Conservation (phyloP, 306 rosid species). For the Citrullus colocynthis region DNA sequence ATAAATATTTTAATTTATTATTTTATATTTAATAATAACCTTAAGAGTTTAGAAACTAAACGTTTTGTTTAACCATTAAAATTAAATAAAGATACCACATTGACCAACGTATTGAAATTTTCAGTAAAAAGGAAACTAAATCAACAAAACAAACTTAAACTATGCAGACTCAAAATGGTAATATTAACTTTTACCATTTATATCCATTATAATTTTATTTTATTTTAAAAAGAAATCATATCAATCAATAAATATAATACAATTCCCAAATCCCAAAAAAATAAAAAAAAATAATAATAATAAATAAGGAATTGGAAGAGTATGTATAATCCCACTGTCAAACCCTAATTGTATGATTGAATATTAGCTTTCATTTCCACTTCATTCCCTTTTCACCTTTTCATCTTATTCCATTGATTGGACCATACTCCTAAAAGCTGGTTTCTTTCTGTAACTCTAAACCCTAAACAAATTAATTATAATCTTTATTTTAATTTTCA, state of each 20-base stretch:
- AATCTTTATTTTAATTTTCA: background rate
- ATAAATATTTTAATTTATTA: too few species aligned
- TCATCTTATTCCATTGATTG: background rate
- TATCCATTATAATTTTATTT: background rate
- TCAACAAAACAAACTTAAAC: background rate
- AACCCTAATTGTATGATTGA: constrained; percentile 1
- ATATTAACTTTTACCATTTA: background rate
- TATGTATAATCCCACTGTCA: background rate
- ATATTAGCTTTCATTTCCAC: constrained; percentile 1
- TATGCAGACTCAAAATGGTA: background rate
- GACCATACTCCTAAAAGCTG: background rate
- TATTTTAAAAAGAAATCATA: background rate
- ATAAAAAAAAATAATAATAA: background rate
- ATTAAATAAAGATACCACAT: too few species aligned
- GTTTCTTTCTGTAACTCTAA: background rate
- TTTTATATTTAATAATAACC: too few species aligned
- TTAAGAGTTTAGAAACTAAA: too few species aligned
- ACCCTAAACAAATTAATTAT: background rate
- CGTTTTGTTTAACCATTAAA: too few species aligned
- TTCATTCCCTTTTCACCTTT: constrained; percentile 3
- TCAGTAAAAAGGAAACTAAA: background rate
- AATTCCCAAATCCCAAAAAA: too few species aligned
- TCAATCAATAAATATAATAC: background rate
- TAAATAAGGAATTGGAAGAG: background rate
- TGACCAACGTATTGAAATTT: background rate